Conservation (phyloP, 164 flowering plant genomes). For the grape (Vitis vinifera) region DNA sequence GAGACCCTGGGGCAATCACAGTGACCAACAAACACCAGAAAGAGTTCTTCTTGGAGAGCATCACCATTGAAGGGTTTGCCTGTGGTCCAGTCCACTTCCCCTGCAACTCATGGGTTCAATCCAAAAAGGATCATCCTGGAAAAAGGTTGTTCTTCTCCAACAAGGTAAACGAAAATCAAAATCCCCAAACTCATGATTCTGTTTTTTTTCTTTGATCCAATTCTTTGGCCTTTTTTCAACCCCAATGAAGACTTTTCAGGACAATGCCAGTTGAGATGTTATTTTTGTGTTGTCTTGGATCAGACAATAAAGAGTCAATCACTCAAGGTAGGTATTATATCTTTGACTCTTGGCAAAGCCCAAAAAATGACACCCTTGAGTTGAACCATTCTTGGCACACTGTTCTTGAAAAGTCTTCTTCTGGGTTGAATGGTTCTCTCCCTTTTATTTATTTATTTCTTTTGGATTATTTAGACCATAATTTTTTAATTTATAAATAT, state of each 20-base stretch:
- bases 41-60: slow-evolving; percentile 82
- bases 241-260: neutral
- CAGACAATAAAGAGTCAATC: neutral
- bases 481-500: no score
- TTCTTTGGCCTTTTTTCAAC: neutral
- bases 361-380: neutral
- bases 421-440: no score
- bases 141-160: slow-evolving; percentile 79
- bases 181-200: no score
- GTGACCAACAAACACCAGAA: slow-evolving; percentile 78
- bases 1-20: slow-evolving; percentile 79
- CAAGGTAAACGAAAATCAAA: slow-evolving; percentile 42
- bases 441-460: no score
- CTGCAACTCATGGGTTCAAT: slow-evolving; percentile 94
- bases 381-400: slow-evolving; percentile 3
- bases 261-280: neutral
- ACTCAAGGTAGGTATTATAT: neutral
- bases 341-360: neutral
- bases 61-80: slow-evolving; percentile 78
- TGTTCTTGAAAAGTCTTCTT: neutral
- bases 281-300: neutral
- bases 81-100: slow-evolving; percentile 81
- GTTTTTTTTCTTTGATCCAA: neutral
- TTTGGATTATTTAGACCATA: no score
- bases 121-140: slow-evolving; percentile 68